Conservation (phyloP, 257 asterid species). For the Nicotiana tomentosiformis region DNA sequence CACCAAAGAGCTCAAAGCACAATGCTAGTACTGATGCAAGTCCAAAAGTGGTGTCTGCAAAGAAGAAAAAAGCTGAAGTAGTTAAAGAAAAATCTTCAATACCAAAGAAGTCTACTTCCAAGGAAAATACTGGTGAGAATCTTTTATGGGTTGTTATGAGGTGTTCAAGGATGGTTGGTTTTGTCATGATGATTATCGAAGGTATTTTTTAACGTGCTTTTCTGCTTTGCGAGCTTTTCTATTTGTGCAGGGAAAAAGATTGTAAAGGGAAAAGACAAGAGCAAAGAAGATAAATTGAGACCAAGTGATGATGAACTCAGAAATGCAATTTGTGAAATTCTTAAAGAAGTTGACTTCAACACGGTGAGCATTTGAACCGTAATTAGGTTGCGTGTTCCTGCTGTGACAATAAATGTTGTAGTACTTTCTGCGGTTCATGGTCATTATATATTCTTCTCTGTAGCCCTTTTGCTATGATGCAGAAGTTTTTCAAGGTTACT, state of each 20-base stretch:
- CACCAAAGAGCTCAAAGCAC: conserved; percentile 40
- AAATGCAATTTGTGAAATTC: conserved; percentile 34
- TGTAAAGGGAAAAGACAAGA: conserved; percentile 32
- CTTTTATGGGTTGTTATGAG: not conserved
- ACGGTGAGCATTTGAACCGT: conserved; percentile 34
- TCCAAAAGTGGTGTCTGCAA: conserved; percentile 40
- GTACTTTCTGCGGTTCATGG: not conserved
- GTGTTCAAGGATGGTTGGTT: not conserved
- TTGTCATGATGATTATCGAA: not conserved
- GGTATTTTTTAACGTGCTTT: not conserved
- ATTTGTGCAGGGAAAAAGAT: conserved; percentile 34
- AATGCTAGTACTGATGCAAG: conserved; percentile 29
- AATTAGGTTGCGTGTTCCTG: not conserved
- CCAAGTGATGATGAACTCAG: conserved; percentile 33
- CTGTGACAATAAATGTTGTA: not conserved
- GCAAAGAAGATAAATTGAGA: conserved; percentile 25
- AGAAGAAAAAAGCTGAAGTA: conserved; percentile 49
- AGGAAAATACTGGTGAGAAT: conserved; percentile 56
- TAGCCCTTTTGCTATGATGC: not conserved
- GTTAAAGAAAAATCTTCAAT: conserved; percentile 45
- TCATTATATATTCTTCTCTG: not conserved
- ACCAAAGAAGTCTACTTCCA: conserved; percentile 48
- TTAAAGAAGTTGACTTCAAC: conserved; percentile 39
- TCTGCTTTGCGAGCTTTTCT: not conserved
- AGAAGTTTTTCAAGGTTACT: no score